Conservation (phyloP, 306 rosid species). For the Phaseolus lunatus region DNA sequence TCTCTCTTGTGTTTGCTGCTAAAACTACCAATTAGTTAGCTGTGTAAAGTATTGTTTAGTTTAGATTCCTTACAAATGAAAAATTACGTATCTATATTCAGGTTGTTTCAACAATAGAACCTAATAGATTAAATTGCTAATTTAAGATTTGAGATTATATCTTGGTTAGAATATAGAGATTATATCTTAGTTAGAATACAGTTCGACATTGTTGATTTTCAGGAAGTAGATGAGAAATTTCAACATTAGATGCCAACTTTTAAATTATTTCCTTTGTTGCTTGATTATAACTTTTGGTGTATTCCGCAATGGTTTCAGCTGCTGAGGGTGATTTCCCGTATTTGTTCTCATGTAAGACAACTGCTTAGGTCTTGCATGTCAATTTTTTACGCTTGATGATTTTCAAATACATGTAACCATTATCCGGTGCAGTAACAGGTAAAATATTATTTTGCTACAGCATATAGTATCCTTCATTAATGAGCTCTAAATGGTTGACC, state of each 20-base stretch:
- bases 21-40: neutral
- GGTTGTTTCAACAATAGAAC: too few relatives aligned
- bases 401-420: neutral
- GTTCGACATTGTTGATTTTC: neutral
- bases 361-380: neutral
- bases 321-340: neutral
- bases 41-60: neutral
- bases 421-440: neutral
- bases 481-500: neutral
- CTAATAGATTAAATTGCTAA: neutral
- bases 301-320: neutral
- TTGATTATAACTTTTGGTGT: neutral
- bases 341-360: neutral
- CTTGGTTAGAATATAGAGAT: neutral
- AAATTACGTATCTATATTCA: too few relatives aligned
- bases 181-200: neutral
- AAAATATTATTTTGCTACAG: neutral
- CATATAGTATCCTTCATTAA: constrained; percentile 1
- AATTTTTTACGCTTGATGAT: neutral
- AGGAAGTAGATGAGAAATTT: too few relatives aligned
- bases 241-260: neutral
- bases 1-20: neutral
- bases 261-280: neutral
- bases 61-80: neutral
- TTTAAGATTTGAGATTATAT: neutral